Evolutionary conservation across 768 basidiomycete genomes (phyloP).

Genomic region (Lactarius evosmus): DNA sequence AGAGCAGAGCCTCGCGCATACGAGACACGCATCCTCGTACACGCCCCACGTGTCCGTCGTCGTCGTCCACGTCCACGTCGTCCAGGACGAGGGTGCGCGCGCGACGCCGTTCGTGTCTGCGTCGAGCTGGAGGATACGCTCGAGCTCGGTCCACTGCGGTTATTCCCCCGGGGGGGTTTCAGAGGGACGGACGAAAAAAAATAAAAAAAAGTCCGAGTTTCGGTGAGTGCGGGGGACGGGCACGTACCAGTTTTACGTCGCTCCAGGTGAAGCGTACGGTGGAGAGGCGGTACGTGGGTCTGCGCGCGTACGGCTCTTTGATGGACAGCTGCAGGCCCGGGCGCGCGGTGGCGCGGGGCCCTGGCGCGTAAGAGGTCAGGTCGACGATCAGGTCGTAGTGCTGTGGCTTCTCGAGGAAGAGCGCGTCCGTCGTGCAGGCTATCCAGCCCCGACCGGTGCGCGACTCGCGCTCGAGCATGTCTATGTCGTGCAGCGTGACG

Average conservation of each 20-base stretch:
- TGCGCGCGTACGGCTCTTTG: conserved; percentile 39
- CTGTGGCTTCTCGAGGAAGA: conserved; percentile 76
- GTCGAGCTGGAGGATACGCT: conserved; percentile 62
- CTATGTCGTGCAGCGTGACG: conserved; percentile 73
- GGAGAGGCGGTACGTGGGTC: conserved; percentile 53
- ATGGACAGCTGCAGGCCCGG: conserved; percentile 66
- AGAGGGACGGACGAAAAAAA: too few relatives aligned
- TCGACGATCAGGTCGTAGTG: conserved; percentile 82
- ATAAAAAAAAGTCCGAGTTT: too few relatives aligned
- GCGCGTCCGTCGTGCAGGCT: conserved; percentile 82
- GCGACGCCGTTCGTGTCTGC: conserved; percentile 24
- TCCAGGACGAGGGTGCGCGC: conserved; percentile 41
- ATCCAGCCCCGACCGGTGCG: conserved; percentile 72
- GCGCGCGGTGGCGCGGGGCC: conserved; percentile 46
- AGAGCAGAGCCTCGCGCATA: conserved; percentile 82
- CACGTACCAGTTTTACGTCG: conserved; percentile 65
- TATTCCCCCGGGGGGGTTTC: too few relatives aligned
- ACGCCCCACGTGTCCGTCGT: conserved; percentile 66
- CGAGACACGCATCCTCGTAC: conserved; percentile 81
- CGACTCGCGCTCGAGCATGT: conserved; percentile 55
- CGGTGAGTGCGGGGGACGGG: conserved; percentile 1
- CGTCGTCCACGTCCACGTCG: conserved; percentile 46
- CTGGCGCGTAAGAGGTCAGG: conserved; percentile 61
- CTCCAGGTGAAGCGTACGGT: conserved; percentile 78
- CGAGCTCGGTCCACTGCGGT: conserved; percentile 71